These are phyloP conservation scores for Saccharomycopsis capsularis DNA, from an alignment of 805 yeast genomes.

Conservation along the genomic window DNA sequence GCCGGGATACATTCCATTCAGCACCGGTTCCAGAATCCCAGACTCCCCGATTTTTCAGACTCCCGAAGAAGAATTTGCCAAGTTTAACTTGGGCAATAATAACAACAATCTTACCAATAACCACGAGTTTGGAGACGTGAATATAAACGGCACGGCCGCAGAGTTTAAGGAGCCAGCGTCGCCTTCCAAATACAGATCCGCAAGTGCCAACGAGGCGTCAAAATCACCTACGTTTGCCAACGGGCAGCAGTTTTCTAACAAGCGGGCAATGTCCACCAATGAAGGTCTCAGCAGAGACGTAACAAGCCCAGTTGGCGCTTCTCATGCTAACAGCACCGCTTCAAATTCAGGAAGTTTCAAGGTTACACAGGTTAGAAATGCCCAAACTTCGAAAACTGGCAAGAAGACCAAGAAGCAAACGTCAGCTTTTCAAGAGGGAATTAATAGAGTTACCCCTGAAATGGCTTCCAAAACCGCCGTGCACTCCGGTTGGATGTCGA, in stretches of 20 bases:
- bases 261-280: conserved; percentile 3
- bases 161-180: neutral
- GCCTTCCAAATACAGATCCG: conserved; percentile 15
- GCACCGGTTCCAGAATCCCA: conserved; percentile 14
- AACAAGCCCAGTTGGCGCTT: no score
- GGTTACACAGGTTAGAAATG: conserved; percentile 21
- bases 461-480: conserved; percentile 72
- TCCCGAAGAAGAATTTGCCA: conserved; percentile 9
- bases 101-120: conserved; percentile 1
- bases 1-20: conserved; percentile 5
- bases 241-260: no score
- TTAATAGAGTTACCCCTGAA: conserved; percentile 64
- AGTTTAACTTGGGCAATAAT: conserved; percentile 3
- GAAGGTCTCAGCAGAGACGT: neutral
- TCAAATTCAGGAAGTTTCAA: no score
- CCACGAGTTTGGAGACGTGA: neutral
- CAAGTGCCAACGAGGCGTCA: conserved; percentile 20
- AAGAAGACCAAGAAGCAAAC: conserved; percentile 54
- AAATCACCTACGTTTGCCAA: no score
- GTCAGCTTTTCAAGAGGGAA: conserved; percentile 83
- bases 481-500: conserved; percentile 93
- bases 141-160: neutral
- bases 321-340: no score
- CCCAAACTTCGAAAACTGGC: conserved; percentile 20
- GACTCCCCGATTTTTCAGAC: conserved; percentile 12